phyloP scores from a whole-genome alignment of 176 grass and related monocot species.

The Paspalum notatum region DNA sequence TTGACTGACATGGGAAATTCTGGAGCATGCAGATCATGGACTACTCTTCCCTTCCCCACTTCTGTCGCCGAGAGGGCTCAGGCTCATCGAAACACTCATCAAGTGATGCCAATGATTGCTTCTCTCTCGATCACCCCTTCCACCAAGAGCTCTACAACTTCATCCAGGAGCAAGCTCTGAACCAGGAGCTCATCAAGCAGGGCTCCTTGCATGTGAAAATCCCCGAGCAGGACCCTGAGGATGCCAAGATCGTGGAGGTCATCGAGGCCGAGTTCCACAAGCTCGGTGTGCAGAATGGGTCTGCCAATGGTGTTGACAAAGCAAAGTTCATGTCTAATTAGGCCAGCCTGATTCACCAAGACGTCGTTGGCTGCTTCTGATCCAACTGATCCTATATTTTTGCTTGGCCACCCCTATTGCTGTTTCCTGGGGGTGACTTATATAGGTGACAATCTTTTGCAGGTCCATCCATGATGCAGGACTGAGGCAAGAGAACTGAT shows the following conservation, averaged over 20 bases:
- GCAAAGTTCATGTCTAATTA: background rate
- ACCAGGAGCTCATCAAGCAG: constrained; percentile 61
- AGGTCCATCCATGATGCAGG: constrained; percentile 37
- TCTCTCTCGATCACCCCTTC: constrained; percentile 77
- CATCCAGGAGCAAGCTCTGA: constrained; percentile 65
- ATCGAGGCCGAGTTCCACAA: constrained; percentile 87
- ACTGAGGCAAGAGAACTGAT: constrained; percentile 10
- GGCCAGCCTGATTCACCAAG: background rate
- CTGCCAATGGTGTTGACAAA: constrained; percentile 25
- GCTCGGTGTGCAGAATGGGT: constrained; percentile 55
- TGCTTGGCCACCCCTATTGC: constrained; percentile 11
- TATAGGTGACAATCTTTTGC: constrained; percentile 27
- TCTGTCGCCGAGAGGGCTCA: constrained; percentile 71
- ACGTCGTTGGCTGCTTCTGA: constrained; percentile 5
- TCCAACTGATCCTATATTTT: constrained; percentile 43
- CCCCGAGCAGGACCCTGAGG: constrained; percentile 67
- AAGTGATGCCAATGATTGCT: constrained; percentile 48
- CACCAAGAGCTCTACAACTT: constrained; percentile 87
- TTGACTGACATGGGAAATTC: constrained; percentile 10
- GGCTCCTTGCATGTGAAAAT: constrained; percentile 71
- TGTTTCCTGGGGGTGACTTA: constrained; percentile 14
- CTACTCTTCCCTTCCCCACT: constrained; percentile 72
- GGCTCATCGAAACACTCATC: constrained; percentile 48
- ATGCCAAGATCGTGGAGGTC: constrained; percentile 64
- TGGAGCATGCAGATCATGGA: constrained; percentile 81